Evolutionary conservation across 2,329 filamentous ascomycete species (phyloP).

Genomic region (Septoria petroselini): DNA sequence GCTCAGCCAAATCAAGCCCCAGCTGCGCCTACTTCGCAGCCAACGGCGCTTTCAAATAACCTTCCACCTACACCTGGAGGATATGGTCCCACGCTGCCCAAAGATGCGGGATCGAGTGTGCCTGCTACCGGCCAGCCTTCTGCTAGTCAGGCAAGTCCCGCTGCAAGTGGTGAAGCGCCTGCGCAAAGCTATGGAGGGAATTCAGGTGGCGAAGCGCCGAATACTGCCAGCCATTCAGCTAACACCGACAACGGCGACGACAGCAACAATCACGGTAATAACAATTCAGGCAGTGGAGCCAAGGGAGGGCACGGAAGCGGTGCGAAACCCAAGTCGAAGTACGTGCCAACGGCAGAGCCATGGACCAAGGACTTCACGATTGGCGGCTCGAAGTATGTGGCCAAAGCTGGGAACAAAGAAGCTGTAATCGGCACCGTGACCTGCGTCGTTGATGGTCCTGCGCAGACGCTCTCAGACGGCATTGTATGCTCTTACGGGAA

Average conservation of each 20-base stretch:
- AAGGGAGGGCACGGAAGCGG: neutral
- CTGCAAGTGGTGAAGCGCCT: no score
- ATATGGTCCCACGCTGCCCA: no score
- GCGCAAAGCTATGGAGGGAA: no score
- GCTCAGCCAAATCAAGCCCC: constrained; percentile 19
- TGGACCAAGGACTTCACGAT: constrained; percentile 20
- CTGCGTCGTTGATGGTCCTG: constrained; percentile 16
- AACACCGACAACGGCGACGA: neutral
- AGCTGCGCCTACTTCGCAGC: constrained; percentile 17
- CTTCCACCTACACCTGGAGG: constrained; percentile 1
- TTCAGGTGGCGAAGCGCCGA: no score
- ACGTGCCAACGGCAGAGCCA: constrained; percentile 19
- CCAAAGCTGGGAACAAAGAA: constrained; percentile 16
- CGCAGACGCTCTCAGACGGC: constrained; percentile 23
- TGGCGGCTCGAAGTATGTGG: constrained; percentile 17
- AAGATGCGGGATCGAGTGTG: neutral
- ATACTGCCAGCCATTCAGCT: no score
- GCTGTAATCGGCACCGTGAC: constrained; percentile 24
- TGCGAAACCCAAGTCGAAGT: neutral
- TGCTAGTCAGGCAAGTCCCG: no score
- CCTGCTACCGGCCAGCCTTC: neutral
- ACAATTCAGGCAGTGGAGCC: neutral
- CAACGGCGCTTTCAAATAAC: constrained; percentile 21
- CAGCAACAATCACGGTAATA: neutral
- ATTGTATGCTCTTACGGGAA: constrained; percentile 20